Evolutionary conservation across 495 filamentous ascomycete genomes (phyloP).

Genomic region (Neurospora sp.): DNA sequence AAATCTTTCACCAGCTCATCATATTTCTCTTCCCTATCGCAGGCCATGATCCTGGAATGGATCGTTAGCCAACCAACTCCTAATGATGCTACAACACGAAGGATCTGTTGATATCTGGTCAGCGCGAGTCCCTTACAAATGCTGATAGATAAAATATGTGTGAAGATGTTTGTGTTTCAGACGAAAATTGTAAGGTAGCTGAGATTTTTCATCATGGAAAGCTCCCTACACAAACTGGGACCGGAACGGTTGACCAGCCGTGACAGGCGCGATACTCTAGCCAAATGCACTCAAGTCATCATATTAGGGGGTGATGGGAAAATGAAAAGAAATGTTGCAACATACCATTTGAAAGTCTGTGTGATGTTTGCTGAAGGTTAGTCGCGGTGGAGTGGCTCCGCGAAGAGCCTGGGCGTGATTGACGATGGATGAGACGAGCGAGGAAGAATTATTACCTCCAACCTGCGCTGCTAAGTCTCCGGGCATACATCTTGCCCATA

Average conservation of each 20-base stretch:
- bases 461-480: constrained; percentile 73
- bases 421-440: constrained; percentile 4
- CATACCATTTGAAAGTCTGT: constrained; percentile 13
- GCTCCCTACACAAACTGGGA: constrained; percentile 17
- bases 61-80: constrained; percentile 2
- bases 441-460: constrained; percentile 66
- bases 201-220: constrained; percentile 94
- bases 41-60: constrained; percentile 72
- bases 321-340: background rate
- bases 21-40: constrained; percentile 79
- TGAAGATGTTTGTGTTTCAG: constrained; percentile 45
- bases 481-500: constrained; percentile 99
- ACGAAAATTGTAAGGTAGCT: constrained; percentile 90
- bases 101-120: constrained; percentile 6
- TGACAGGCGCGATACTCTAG: constrained; percentile 73
- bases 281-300: constrained; percentile 99
- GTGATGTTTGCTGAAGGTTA: constrained; percentile 13
- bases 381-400: background rate
- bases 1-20: constrained; percentile 70
- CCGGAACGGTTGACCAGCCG: constrained; percentile 30
- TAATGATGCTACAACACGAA: constrained; percentile 3
- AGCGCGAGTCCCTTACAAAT: constrained; percentile 8
- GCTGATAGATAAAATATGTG: constrained; percentile 4
- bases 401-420: background rate
- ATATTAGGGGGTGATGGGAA: constrained; percentile 34